Base-by-base conservation (phyloP, 2,329 filamentous ascomycete genomes). In the Penicillium sp. region DNA sequence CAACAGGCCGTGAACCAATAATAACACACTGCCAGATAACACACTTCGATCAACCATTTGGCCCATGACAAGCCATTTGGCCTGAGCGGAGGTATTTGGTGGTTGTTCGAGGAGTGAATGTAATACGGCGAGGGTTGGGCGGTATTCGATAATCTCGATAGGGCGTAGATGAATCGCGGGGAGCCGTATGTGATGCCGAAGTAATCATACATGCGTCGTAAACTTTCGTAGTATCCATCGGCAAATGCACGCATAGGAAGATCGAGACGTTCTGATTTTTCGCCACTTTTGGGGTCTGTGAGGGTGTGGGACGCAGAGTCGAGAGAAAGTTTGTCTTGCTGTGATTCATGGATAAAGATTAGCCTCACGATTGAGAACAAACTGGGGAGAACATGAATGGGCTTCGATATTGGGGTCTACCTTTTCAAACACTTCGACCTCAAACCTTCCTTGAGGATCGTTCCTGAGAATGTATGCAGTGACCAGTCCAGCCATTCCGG, bases 201-300 rank as follows among this genome's bases (percentile, higher is more conserved):
- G 58, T 83, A 73, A 24, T 80, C 72, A 66, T 86, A 86, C 79
- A 87, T 81, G 24, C 75, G 72, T 57, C 76, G 77, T 46, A 86
- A 69, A 56, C 85, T 83, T 44, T 69, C 65, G 62, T 86, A 86
- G 67, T 82, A 86, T 18, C 78, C 77, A 9, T 72, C 76, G 13
- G 77, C 77, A 57, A 82, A 80, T 6, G 76, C 77, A 48, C 79
- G 77, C 80, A 82, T 82, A 32, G 80, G 80, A 39, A 82, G 64
- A 66, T 82, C 79, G 38, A 74, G 47, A 70, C 65, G 31, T 61
- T 55, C 5, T 34, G 47, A 18, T 53, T 56, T 31, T 54, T 50
- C 6, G 60, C 61, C 49, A 42, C 44, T 63, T 55, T 58, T 58
- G 7, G 43, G 18, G 22, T 14, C 29, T 34, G 65, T 61, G 34